phyloP scores from a whole-genome alignment of 805 yeast species.

The Monosporozyma aerobia region DNA sequence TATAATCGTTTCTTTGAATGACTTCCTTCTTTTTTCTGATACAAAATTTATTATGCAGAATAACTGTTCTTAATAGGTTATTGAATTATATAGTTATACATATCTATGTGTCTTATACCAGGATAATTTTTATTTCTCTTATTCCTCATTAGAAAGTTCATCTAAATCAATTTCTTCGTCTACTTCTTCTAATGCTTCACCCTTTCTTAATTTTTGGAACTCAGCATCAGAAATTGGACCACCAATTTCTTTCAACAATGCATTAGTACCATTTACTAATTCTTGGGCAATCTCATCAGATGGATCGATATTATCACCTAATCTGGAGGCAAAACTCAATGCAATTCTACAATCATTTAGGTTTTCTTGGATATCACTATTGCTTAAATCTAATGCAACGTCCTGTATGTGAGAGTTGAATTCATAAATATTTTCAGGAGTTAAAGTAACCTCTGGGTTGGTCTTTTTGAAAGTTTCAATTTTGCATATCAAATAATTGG shows the following conservation, averaged over 20 bases:
- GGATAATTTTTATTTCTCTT: neutral
- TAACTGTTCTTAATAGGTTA: neutral
- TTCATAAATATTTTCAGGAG: constrained; percentile 26
- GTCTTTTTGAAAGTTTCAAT: constrained; percentile 16
- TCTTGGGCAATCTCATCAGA: constrained; percentile 50
- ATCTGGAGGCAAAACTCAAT: constrained; percentile 33
- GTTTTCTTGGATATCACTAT: constrained; percentile 24
- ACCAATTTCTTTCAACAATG: constrained; percentile 47
- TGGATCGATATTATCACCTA: constrained; percentile 34
- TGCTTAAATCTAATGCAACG: constrained; percentile 32
- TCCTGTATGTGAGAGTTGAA: constrained; percentile 29
- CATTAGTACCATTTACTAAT: constrained; percentile 43
- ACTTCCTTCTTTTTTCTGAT: too few species aligned
- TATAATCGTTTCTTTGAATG: neutral
- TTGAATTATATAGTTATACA: neutral
- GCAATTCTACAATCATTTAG: constrained; percentile 33
- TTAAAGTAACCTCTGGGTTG: constrained; percentile 15
- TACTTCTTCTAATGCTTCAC: constrained; percentile 34
- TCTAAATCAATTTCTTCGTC: constrained; percentile 20
- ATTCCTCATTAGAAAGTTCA: constrained; percentile 7
- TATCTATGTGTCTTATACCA: neutral
- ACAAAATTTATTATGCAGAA: neutral
- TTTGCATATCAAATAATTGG: constrained; percentile 46
- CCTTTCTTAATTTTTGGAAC: constrained; percentile 25
- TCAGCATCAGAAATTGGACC: constrained; percentile 43